Percentiles rank a stretch among this genome's conserved stretches.
Evolutionary conservation across 768 basidiomycete genomes (phyloP).

Genomic region (Tulasnella sp.): DNA sequence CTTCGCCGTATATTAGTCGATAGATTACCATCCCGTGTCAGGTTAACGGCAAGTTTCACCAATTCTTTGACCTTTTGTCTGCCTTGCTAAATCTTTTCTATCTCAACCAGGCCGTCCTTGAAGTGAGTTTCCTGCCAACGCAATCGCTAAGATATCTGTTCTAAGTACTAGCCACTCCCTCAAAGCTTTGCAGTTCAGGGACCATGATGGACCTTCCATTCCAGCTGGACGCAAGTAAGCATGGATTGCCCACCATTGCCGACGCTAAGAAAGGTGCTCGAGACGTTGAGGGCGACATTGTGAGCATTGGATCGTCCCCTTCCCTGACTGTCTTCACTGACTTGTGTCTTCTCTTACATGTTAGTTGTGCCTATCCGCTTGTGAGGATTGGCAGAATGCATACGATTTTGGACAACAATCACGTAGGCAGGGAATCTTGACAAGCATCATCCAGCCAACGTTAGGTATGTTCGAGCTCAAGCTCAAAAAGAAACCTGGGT

Average conservation of each 20-base stretch:
- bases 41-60: neutral
- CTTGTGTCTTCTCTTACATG: neutral
- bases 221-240: neutral
- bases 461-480: neutral
- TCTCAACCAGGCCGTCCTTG: too few species aligned
- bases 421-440: neutral
- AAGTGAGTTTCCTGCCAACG: too few species aligned
- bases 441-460: neutral
- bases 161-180: too few species aligned
- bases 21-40: neutral
- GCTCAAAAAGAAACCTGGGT: too few species aligned
- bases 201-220: neutral
- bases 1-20: neutral
- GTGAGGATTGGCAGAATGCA: neutral
- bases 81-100: too few species aligned
- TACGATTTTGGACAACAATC: neutral
- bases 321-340: neutral
- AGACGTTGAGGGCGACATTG: too few species aligned
- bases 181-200: neutral
- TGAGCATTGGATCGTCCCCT: neutral
- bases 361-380: neutral
- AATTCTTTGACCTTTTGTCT: too few species aligned
- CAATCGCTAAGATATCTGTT: too few species aligned
- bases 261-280: neutral
- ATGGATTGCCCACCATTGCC: neutral